Base-by-base conservation (phyloP, 2,329 filamentous ascomycete genomes). In the Exophiala sp. region DNA sequence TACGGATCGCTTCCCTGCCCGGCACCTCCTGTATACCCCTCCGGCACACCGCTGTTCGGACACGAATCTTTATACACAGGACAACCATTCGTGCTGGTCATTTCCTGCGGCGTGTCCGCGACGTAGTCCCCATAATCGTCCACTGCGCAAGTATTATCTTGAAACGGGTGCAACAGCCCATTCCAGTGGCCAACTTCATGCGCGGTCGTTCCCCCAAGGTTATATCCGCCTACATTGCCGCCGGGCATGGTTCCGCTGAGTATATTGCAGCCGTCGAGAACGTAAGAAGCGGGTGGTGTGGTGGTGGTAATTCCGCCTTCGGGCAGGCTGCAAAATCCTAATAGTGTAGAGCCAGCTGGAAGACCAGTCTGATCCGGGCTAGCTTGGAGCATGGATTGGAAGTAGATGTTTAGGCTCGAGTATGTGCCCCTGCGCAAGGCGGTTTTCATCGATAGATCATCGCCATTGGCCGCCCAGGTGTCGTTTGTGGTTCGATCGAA, bases 241-340 rank as follows among this genome's bases (percentile, higher is more conserved):
- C 73, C 74, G 7, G 80, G 79, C 79, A 83, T 80, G 5, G 78
- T 82, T 53, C 72, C 71, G n/a, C 78, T 77, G 40, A 81, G 73
- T 49, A 83, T 70, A 63, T 80, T 82, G 69, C 80, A 83, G 35
- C 80, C 80, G 63, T 83, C 80, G 52, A 71, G 71, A 54, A 69
- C 65, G 66, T 82, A 83, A 33, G 62, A 62, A 10, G 61, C 68
- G 50, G 44, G 63, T 32, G 62, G 69, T 64, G 60, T 74, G 5
- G 63, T 67, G 24, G 67, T 63, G 44, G 71, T 72, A 54, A 73
- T 66, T 12, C 66, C 71, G 8, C 77, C 63, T 50, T 69, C 64
- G 12, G 72, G 72, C 16, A 82, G 68, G 0, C 77, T 80, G 69
- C 80, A 83, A 48, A 78, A 78, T 1, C 80, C 80, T 2, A 84